These are phyloP conservation scores for Oleoguttula mirabilis DNA, from an alignment of 495 filamentous ascomycete species.

Conservation along the genomic window DNA sequence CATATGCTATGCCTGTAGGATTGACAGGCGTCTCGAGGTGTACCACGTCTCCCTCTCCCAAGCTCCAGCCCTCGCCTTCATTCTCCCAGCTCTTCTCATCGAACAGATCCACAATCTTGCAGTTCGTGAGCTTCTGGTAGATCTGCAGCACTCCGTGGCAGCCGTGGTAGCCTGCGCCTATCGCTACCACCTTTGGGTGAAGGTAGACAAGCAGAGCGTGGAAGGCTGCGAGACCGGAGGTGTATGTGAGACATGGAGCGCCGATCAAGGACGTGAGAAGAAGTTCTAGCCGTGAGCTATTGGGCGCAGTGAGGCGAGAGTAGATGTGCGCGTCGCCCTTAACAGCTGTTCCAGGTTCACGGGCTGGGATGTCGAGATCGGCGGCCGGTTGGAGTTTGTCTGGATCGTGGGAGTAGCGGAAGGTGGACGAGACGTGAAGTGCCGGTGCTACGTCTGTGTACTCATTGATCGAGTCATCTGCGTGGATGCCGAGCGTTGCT, in stretches of 20 bases:
- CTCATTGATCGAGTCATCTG: conserved; percentile 63
- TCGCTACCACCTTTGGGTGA: conserved; percentile 65
- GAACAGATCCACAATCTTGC: conserved; percentile 44
- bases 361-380: conserved; percentile 28
- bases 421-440: conserved; percentile 79
- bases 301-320: conserved; percentile 64
- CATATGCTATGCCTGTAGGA: conserved; percentile 66
- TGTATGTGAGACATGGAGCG: conserved; percentile 60
- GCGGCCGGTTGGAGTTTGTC: conserved; percentile 40
- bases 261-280: conserved; percentile 61
- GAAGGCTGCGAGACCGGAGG: conserved; percentile 76
- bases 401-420: conserved; percentile 63
- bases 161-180: conserved; percentile 82
- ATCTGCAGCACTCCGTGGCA: conserved; percentile 72
- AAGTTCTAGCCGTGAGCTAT: conserved; percentile 69
- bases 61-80: conserved; percentile 19
- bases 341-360: conserved; percentile 2
- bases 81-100: conserved; percentile 29
- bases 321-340: conserved; percentile 47
- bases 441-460: conserved; percentile 70
- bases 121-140: conserved; percentile 55
- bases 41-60: conserved; percentile 61
- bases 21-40: conserved; percentile 90
- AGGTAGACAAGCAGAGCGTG: conserved; percentile 67
- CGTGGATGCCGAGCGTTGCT: conserved; percentile 71